A percentile compares a stretch with the other conserved stretches of the same genome.
Conservation (phyloP, 495 filamentous ascomycete species). For the Paragyromitra xinjiangensis region DNA sequence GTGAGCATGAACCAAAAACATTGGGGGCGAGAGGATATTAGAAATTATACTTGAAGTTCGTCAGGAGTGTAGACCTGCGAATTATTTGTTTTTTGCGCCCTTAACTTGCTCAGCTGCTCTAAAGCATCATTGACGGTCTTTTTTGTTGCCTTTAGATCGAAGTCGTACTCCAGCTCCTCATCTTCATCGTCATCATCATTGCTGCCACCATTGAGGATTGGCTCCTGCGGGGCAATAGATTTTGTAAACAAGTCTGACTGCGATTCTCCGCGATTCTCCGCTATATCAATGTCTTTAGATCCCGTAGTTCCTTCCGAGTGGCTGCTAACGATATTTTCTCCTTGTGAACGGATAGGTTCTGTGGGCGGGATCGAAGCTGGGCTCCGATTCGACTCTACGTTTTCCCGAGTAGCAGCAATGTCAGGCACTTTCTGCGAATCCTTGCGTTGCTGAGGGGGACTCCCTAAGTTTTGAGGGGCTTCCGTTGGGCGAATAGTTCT, state of each 20-base stretch:
- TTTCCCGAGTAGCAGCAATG: background rate
- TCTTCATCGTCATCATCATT: background rate
- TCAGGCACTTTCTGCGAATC: background rate
- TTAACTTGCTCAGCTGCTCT: background rate
- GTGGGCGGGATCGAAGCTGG: background rate
- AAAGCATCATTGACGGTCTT: background rate
- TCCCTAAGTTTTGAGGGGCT: background rate
- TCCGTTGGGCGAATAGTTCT: background rate
- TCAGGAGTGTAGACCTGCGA: background rate
- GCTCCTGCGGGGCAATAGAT: background rate
- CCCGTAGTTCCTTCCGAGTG: background rate
- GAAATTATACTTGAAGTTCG: background rate
- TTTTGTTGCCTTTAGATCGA: background rate
- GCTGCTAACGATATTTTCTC: too few species aligned
- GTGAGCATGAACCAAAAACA: background rate
- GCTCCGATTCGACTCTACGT: background rate
- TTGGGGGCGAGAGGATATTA: too few species aligned
- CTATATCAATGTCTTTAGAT: background rate
- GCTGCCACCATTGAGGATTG: background rate
- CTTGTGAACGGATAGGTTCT: background rate
- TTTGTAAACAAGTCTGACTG: background rate
- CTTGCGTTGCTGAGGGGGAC: background rate
- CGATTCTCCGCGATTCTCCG: background rate
- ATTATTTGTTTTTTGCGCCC: background rate
- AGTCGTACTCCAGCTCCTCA: slow-evolving; percentile 17